Evolutionary conservation across 305 asterid species (phyloP).

Genomic region (Caryopteris hybrid): DNA sequence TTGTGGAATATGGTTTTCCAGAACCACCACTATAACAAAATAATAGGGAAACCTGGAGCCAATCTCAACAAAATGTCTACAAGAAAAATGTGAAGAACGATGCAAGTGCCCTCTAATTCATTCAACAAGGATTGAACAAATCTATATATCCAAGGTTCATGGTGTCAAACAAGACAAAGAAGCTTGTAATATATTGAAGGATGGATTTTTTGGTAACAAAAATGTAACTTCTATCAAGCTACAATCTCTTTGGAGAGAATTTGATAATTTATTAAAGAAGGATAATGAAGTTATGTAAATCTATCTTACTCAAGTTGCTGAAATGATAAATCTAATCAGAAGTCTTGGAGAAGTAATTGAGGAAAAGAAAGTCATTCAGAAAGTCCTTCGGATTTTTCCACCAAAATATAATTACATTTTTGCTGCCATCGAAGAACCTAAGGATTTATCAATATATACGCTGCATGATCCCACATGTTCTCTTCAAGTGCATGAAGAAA

Average conservation of each 20-base stretch:
- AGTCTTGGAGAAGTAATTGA: neutral
- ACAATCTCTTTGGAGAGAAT: too few relatives aligned
- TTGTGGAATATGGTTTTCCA: neutral
- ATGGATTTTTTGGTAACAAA: neutral
- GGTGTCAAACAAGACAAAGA: neutral
- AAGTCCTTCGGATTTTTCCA: neutral
- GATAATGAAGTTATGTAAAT: neutral
- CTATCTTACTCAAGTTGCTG: neutral
- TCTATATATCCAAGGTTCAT: neutral
- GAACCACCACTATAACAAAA: neutral
- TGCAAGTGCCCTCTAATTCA: neutral
- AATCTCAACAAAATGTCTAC: neutral
- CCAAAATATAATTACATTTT: conserved; percentile 8
- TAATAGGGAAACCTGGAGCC: neutral
- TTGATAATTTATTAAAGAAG: neutral
- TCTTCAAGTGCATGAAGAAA: too few relatives aligned
- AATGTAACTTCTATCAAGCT: neutral
- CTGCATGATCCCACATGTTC: neutral
- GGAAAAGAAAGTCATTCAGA: neutral
- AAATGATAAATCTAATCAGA: conserved; percentile 4
- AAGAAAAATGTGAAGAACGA: neutral
- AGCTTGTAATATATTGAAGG: neutral
- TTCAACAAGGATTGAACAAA: too few relatives aligned
- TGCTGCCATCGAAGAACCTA: conserved; percentile 12
- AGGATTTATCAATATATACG: neutral